phyloP scores from a whole-genome alignment of 2,329 filamentous ascomycete genomes.

The Whalleya microplaca region DNA sequence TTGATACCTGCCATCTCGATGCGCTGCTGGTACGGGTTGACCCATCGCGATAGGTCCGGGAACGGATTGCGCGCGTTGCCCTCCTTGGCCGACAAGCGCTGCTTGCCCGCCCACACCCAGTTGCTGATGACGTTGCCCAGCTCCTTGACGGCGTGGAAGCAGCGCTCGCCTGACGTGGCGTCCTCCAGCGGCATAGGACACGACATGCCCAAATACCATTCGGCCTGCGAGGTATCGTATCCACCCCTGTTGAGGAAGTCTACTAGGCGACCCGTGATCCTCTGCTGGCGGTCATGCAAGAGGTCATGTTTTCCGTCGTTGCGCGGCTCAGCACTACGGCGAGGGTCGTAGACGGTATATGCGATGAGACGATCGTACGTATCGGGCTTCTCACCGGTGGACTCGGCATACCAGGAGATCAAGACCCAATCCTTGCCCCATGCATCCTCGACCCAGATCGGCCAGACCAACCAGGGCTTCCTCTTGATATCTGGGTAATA shows the following conservation, averaged over 20 bases:
- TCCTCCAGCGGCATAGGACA: conserved; percentile 30
- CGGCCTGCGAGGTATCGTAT: background rate
- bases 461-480: conserved; percentile 31
- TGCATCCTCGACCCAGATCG: conserved; percentile 34
- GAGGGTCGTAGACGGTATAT: conserved; percentile 30
- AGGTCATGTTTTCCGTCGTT: conserved; percentile 6
- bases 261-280: conserved; percentile 11
- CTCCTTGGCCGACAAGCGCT: background rate
- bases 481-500: conserved; percentile 21
- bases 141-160: conserved; percentile 29
- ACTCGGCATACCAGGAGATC: conserved; percentile 22
- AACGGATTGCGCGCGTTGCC: background rate
- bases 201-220: conserved; percentile 2
- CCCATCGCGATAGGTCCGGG: conserved; percentile 25
- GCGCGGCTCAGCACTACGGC: conserved; percentile 11
- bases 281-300: conserved; percentile 9
- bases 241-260: conserved; percentile 15
- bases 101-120: background rate
- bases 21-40: conserved; percentile 30
- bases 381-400: background rate
- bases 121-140: conserved; percentile 15
- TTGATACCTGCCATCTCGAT: conserved; percentile 36
- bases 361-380: conserved; percentile 12
- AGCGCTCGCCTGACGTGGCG: conserved; percentile 33
- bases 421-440: conserved; percentile 31